Evolutionary conservation across 371 early-diverging fungal genomes (phyloP).

Genomic region (Mortierella sp.): DNA sequence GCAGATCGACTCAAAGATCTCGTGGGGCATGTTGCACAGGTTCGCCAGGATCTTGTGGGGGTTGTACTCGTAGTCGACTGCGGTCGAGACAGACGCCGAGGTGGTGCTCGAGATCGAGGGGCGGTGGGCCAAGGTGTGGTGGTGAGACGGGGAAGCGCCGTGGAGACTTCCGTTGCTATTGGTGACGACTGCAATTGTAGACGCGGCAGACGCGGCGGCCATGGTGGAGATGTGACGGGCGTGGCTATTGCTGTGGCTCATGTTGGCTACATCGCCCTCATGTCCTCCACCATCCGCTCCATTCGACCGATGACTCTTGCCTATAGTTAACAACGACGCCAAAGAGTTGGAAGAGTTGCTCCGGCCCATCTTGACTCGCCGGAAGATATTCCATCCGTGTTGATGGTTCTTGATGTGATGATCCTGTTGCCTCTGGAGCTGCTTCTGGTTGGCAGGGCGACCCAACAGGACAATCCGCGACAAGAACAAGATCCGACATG

Average conservation of each 20-base stretch:
- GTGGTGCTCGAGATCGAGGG: slow-evolving; percentile 29
- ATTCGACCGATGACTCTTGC: slow-evolving; percentile 35
- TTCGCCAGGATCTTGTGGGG: slow-evolving; percentile 53
- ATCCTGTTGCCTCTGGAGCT: slow-evolving; percentile 38
- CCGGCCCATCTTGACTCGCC: slow-evolving; percentile 39
- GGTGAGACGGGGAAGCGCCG: neutral
- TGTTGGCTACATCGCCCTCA: slow-evolving; percentile 26
- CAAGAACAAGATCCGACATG: slow-evolving; percentile 55
- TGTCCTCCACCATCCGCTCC: slow-evolving; percentile 38
- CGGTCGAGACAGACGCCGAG: neutral
- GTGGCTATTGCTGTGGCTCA: slow-evolving; percentile 34
- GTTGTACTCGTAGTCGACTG: slow-evolving; percentile 31
- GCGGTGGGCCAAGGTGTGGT: neutral
- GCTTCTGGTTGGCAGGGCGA: slow-evolving; percentile 45
- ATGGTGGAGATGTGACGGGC: slow-evolving; percentile 15
- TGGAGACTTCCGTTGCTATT: slow-evolving; percentile 17
- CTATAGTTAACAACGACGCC: slow-evolving; percentile 29
- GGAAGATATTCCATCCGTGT: slow-evolving; percentile 53
- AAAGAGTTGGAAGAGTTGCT: slow-evolving; percentile 49
- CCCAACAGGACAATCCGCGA: slow-evolving; percentile 55
- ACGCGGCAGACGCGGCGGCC: neutral
- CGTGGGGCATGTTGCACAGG: slow-evolving; percentile 50
- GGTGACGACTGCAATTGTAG: slow-evolving; percentile 8
- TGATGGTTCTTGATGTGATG: slow-evolving; percentile 46
- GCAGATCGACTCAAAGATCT: slow-evolving; percentile 57